Evolutionary conservation across 345 rosid genomes (phyloP).

Genomic region (Syzygium aqueum): DNA sequence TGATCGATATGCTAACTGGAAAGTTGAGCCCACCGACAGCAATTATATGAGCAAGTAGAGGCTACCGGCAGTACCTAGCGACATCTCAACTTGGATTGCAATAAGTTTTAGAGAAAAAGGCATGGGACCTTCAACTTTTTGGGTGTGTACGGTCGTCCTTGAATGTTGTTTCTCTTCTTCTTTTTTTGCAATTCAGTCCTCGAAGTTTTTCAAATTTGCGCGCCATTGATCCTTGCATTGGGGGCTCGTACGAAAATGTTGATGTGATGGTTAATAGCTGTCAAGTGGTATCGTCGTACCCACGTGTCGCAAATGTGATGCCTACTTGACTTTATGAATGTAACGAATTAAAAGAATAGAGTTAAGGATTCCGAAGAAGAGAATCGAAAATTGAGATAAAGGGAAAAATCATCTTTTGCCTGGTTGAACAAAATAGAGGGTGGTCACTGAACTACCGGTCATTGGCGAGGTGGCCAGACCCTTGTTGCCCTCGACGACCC

Average conservation of each 20-base stretch:
- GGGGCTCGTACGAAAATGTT: no score
- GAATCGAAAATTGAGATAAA: no score
- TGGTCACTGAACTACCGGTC: background rate
- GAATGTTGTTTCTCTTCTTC: no score
- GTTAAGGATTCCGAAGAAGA: background rate
- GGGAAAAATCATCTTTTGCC: no score
- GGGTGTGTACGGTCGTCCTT: background rate
- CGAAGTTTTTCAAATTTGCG: background rate
- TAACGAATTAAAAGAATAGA: no score
- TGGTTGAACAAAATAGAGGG: background rate
- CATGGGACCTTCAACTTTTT: background rate
- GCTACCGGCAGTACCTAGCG: background rate
- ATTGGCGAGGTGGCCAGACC: background rate
- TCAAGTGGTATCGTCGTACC: background rate
- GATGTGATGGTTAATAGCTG: background rate
- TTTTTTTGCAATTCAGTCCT: no score
- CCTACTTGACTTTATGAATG: background rate
- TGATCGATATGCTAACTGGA: conserved; percentile 76
- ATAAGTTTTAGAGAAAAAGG: background rate
- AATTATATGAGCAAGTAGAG: background rate
- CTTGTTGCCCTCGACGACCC: background rate
- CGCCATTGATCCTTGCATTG: no score
- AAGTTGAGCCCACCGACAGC: background rate
- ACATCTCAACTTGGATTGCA: background rate
- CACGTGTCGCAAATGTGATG: background rate